These are phyloP conservation scores for Platismatia glauca DNA, from an alignment of 495 filamentous ascomycete species.

Conservation along the genomic window DNA sequence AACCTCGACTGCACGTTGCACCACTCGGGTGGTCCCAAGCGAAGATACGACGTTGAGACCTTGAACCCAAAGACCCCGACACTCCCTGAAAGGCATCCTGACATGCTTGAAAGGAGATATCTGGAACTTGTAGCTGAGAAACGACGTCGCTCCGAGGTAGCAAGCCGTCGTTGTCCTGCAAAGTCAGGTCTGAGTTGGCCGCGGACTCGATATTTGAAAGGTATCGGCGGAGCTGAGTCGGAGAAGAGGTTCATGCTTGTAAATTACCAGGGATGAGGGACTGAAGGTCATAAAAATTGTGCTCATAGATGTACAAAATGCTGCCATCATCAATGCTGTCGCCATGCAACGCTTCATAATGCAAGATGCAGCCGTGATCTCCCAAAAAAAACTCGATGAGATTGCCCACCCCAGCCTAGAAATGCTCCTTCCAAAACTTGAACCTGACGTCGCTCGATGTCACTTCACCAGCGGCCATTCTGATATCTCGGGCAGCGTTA, in stretches of 20 bases:
- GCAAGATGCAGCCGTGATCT: background rate
- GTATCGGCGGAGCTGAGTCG: background rate
- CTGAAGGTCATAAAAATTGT: background rate
- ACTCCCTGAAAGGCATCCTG: too few species aligned
- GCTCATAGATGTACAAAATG: background rate
- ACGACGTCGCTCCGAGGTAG: too few species aligned
- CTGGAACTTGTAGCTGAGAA: too few species aligned
- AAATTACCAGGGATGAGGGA: background rate
- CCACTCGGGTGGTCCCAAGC: too few species aligned
- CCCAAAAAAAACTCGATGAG: background rate
- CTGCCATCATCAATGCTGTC: background rate
- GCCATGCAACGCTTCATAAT: conserved; percentile 1
- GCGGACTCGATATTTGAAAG: background rate
- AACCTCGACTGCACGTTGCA: too few species aligned
- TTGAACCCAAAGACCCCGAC: too few species aligned
- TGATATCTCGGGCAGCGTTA: conserved; percentile 73
- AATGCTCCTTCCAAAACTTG: conserved; percentile 99
- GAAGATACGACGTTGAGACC: too few species aligned
- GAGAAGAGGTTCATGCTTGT: too few species aligned
- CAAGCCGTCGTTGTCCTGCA: too few species aligned
- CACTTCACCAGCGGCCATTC: conserved; percentile 62
- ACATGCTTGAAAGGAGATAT: too few species aligned
- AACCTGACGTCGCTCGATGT: conserved; percentile 74
- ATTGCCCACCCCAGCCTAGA: conserved; percentile 22
- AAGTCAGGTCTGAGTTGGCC: background rate